Percentiles rank a stretch among this genome's conserved stretches.
Conservation (phyloP, 2,329 filamentous ascomycete genomes). For the Neonectria punicea region DNA sequence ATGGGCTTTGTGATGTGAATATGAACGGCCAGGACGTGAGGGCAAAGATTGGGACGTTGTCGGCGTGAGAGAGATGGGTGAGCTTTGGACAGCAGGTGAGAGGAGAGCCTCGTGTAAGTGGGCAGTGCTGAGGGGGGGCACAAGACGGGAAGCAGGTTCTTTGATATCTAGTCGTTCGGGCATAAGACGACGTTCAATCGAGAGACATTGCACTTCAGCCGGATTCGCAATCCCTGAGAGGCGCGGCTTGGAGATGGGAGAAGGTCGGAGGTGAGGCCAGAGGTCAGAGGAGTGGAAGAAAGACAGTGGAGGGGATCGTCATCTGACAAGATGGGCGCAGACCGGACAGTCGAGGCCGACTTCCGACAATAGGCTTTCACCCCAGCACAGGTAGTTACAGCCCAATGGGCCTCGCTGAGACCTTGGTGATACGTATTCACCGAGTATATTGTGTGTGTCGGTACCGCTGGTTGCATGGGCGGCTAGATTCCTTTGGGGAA, state of each 20-base stretch:
- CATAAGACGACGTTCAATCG: neutral
- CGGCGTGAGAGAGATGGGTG: neutral
- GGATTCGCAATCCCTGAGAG: neutral
- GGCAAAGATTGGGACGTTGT: neutral
- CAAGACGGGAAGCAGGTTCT: no score
- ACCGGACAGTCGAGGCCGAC: conserved; percentile 13
- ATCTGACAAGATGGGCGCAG: conserved; percentile 33
- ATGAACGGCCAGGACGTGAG: conserved; percentile 32
- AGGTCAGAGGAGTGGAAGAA: conserved; percentile 23
- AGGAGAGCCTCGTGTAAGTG: neutral
- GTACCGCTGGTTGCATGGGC: neutral
- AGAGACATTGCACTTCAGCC: neutral
- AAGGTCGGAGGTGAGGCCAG: neutral
- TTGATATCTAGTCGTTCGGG: neutral
- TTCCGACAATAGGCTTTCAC: conserved; percentile 15
- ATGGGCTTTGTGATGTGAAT: neutral
- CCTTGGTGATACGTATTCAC: neutral
- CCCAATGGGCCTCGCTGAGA: neutral
- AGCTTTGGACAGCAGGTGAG: neutral
- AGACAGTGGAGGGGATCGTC: conserved; percentile 39
- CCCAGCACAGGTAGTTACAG: neutral
- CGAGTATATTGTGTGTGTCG: neutral
- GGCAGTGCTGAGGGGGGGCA: neutral
- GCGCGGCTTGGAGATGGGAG: neutral
- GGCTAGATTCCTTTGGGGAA: neutral